phyloP scores from a whole-genome alignment of 2,329 filamentous ascomycete species.

The Myrmaecium sp. region DNA sequence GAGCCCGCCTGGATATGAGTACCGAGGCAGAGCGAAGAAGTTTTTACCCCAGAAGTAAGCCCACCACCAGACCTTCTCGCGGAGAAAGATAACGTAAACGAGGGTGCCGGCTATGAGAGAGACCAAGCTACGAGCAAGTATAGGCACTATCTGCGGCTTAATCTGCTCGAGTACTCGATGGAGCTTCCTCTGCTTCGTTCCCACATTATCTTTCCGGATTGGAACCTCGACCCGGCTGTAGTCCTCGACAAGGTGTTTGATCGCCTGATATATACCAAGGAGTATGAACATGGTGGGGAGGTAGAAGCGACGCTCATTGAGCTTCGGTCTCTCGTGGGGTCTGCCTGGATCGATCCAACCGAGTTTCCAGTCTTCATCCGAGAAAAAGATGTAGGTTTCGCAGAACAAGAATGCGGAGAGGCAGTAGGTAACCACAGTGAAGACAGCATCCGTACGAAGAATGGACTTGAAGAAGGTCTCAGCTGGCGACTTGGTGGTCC shows the following conservation, averaged over 20 bases:
- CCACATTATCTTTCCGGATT: constrained; percentile 4
- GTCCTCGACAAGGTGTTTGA: constrained; percentile 54
- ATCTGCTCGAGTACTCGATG: not conserved
- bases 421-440: constrained; percentile 60
- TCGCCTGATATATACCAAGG: constrained; percentile 52
- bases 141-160: too few species aligned
- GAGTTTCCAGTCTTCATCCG: constrained; percentile 42
- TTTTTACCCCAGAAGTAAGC: constrained; percentile 43
- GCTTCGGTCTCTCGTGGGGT: constrained; percentile 47
- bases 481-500: constrained; percentile 53
- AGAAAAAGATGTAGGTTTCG: constrained; percentile 64
- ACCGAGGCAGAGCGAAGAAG: too few species aligned
- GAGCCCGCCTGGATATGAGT: constrained; percentile 40
- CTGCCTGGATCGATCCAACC: constrained; percentile 55
- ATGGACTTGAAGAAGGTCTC: constrained; percentile 44
- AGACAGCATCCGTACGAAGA: constrained; percentile 42
- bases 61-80: constrained; percentile 24
- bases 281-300: constrained; percentile 53
- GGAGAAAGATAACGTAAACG: constrained; percentile 15
- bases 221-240: constrained; percentile 48
- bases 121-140: constrained; percentile 44
- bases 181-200: not conserved
- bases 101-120: constrained; percentile 21
- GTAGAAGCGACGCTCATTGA: constrained; percentile 81
- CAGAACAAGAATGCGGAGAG: constrained; percentile 66